Evolutionary conservation across 768 basidiomycete genomes (phyloP).

Genomic region (Butyriboletus loyo): DNA sequence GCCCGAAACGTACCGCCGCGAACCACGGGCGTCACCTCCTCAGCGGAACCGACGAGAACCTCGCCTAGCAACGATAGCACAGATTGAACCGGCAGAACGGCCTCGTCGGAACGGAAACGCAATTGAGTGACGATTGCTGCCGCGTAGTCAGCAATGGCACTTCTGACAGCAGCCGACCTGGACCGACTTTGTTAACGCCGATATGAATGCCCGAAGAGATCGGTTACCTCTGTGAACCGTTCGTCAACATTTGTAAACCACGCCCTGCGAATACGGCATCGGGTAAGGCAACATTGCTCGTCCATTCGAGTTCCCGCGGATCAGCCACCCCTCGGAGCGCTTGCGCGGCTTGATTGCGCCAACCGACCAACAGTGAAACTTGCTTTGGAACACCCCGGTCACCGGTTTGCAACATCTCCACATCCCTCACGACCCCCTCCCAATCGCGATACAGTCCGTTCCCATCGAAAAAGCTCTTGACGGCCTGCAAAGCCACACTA

Average conservation of each 20-base stretch:
- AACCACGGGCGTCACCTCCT: conserved; percentile 46
- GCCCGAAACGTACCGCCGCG: conserved; percentile 42
- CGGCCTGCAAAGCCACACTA: conserved; percentile 17
- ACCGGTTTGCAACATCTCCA: conserved; percentile 9
- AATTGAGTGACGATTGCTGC: conserved; percentile 14
- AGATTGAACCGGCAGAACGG: conserved; percentile 26
- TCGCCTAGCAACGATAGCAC: conserved; percentile 34
- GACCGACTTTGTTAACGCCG: conserved; percentile 2
- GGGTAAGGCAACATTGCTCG: conserved; percentile 45
- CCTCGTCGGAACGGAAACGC: conserved; percentile 2
- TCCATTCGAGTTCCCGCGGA: conserved; percentile 50
- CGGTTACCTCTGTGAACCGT: conserved; percentile 40
- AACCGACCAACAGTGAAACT: conserved; percentile 1
- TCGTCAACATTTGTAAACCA: conserved; percentile 45
- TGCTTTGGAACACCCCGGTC: not conserved
- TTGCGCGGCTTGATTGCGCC: conserved; percentile 29
- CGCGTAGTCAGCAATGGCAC: conserved; percentile 23
- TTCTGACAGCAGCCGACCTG: conserved; percentile 18
- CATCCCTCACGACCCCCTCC: conserved; percentile 10
- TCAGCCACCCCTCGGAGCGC: conserved; percentile 39
- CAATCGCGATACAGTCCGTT: conserved; percentile 17
- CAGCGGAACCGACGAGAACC: conserved; percentile 43
- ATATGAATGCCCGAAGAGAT: not conserved
- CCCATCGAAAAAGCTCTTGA: conserved; percentile 18
- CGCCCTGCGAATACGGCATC: conserved; percentile 42